Percentiles rank a stretch among this genome's conserved stretches.
Evolutionary conservation across 2,329 filamentous ascomycete species (phyloP).

Genomic region (Didymella exigua): DNA sequence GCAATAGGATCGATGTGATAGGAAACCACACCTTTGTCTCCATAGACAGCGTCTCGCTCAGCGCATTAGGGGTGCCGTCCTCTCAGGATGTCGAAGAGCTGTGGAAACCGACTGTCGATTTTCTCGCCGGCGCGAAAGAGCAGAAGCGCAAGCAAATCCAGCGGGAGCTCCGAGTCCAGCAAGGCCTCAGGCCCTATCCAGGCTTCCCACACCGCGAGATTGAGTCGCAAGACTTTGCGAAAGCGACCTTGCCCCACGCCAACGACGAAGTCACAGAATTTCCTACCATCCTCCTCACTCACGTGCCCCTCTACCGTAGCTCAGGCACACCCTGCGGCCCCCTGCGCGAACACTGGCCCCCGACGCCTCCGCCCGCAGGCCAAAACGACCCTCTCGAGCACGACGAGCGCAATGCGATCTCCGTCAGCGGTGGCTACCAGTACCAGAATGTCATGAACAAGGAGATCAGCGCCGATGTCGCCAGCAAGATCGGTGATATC

Average conservation of each 20-base stretch:
- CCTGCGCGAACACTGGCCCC: conserved; percentile 81
- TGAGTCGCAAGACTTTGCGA: conserved; percentile 55
- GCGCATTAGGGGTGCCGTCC: conserved; percentile 66
- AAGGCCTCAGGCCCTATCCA: conserved; percentile 63
- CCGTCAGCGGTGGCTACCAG: conserved; percentile 81
- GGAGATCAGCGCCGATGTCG: conserved; percentile 74
- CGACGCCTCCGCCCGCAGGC: conserved; percentile 65
- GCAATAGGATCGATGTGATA: conserved; percentile 88
- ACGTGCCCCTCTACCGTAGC: conserved; percentile 85
- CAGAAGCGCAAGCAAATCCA: conserved; percentile 71
- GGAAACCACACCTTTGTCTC: conserved; percentile 96
- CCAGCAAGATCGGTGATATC: conserved; percentile 80
- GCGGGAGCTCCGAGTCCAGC: conserved; percentile 69
- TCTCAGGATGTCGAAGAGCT: conserved; percentile 64
- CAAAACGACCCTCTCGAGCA: conserved; percentile 59
- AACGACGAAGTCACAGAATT: conserved; percentile 64
- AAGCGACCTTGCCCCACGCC: conserved; percentile 38
- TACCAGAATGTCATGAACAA: conserved; percentile 93
- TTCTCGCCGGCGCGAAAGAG: conserved; percentile 70
- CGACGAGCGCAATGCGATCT: conserved; percentile 79
- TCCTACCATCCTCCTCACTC: conserved; percentile 86
- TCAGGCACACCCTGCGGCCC: conserved; percentile 88
- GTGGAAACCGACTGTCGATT: conserved; percentile 77
- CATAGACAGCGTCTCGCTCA: conserved; percentile 85
- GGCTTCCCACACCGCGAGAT: conserved; percentile 65